Evolutionary conservation across 1,284 basidiomycete species (phyloP), one percentile per base, ranked within the genome.

Genomic region (Schizopora paradoxa): DNA sequence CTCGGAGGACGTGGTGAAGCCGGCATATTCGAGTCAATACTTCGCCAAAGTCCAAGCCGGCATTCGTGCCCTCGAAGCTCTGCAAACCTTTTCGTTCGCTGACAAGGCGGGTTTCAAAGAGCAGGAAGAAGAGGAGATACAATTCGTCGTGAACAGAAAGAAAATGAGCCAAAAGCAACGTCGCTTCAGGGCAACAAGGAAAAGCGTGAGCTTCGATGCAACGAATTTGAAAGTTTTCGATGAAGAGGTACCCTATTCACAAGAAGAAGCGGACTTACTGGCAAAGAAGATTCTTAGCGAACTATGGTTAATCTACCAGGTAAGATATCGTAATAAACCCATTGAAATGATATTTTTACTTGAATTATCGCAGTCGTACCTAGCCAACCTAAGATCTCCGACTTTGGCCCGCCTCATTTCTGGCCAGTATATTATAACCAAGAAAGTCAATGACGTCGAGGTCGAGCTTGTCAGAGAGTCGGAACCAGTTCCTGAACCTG

Each of bases 231-330:
- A 44, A 1, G 57, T 44, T 47, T 49, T 66, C 10, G 56, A 56
- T 2, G 28, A 36, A 1, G 28, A 43, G 1, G 48, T 62, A 0
- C 71, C 70, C 2, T 21, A 22, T 5, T 56, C 55, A n/a, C 33
- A 41, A 10, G 41, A 48, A 2, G 60, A 62, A 21, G 63, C 58
- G 0, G 36, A 41, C 2, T 31, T 48, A 6, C 36, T 62, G n/a
- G 53, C 54, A 0, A 8, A 6, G 1, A 26, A 51, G 5, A 54
- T 71, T 8, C 38, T 60, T 0, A 11, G 16, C 0, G 16, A 56
- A 1, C 60, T 66, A 37, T 61, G 56, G 44, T n/a, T 10, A 3
- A 54, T 58, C 29, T 38, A 72, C 5, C 36, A 59, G 47, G 69
- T 70, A 10, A 25, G 33, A 27, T n/a, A 32, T 21, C 13, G 16